Evolutionary conservation across 2,329 filamentous ascomycete genomes (phyloP), one percentile per base, ranked within the genome.

Genomic region (Fusarium sp.): DNA sequence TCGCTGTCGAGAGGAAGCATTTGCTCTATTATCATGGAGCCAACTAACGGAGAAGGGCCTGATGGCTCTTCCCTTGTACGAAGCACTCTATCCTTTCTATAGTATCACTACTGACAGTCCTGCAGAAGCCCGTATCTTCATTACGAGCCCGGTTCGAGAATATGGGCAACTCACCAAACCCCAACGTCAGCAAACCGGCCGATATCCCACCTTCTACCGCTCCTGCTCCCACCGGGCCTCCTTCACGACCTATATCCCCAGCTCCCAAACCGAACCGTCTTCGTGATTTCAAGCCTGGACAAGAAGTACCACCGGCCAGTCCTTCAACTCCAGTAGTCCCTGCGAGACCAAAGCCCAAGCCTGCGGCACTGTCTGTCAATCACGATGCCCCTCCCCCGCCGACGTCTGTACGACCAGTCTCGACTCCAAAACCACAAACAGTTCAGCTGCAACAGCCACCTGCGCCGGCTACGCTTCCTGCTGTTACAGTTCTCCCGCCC

Each of bases 141-240:
- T 83, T 96, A 63, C 87, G 90, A 64, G 92, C 91, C 66, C 90
- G 91, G 72, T 96, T 95, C 77, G 92, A 96, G 82, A 93, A 90
- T 75, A 88, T 95, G 71, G 75, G 73, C 63, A 61, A 66, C 51
- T 66, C 63, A 63, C 49, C 55, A 48, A 66, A 54, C 53, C 47
- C 40, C 27, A 72, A 39, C 61, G 63, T 50, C 67, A 71, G 55
- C 47, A 73, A 70, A 56, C 56, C 66, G 49, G 42, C 49, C 52
- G 67, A 73, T 53, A 25, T 60, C 50, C 66, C 71, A 21, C 53
- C 70, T 35, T 39, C 72, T 52, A 67, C 74, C 15, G 42, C 69
- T 40, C 58, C 72, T 47, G 67, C 74, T 47, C 45, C 71, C 40
- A 63, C 73, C 41, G 54, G 67, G 39, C 67, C 75, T 46, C 67